Evolutionary conservation across 805 yeast species (phyloP).

Genomic region (Wickerhamiella hasegawae): DNA sequence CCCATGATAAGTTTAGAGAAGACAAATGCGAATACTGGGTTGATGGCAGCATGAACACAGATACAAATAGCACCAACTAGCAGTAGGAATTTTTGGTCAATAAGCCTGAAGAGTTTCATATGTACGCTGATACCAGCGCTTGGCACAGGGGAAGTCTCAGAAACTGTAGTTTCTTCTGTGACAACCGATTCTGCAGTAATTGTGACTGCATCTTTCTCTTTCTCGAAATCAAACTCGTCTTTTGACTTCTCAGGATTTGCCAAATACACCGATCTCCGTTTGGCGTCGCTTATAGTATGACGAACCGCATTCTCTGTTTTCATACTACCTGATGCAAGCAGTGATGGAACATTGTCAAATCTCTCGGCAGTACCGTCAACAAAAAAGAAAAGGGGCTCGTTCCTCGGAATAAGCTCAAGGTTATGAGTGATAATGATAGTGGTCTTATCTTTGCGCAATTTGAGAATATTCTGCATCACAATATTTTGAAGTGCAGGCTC

Average conservation of each 20-base stretch:
- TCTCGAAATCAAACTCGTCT: not conserved
- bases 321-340: too few species aligned
- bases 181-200: not conserved
- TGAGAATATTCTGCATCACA: conserved; percentile 35
- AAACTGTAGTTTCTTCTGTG: not conserved
- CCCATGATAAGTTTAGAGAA: conserved; percentile 55
- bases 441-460: conserved; percentile 51
- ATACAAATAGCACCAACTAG: conserved; percentile 38
- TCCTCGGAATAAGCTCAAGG: conserved; percentile 33
- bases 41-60: conserved; percentile 41
- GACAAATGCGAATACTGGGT: conserved; percentile 66
- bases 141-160: not conserved
- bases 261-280: not conserved
- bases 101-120: not conserved
- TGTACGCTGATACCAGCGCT: too few species aligned
- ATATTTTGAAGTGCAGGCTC: conserved; percentile 35
- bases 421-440: conserved; percentile 79
- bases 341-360: not conserved
- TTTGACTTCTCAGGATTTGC: not conserved
- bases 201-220: not conserved
- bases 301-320: too few species aligned
- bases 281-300: not conserved
- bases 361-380: conserved; percentile 37
- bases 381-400: conserved; percentile 46
- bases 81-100: conserved; percentile 14